Evolutionary conservation across 1,284 basidiomycete species (phyloP), one percentile per base, ranked within the genome.

Genomic region (Ustilago cynodontis): DNA sequence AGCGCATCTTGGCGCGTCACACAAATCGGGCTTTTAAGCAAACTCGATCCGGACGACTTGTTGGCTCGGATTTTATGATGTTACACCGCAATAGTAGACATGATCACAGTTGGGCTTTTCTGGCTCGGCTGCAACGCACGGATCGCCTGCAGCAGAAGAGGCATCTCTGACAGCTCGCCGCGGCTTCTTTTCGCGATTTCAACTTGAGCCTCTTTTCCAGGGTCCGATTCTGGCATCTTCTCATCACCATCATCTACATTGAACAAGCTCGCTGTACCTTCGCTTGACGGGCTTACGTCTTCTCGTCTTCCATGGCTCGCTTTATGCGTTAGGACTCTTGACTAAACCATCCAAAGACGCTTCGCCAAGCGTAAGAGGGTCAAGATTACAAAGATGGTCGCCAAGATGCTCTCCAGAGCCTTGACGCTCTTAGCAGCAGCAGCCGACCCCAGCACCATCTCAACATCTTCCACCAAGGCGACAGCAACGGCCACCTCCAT

Each of bases 71-170:
- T n/a, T n/a, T n/a, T n/a, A n/a, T n/a, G n/a, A 18, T 49, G 47
- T 49, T 49, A 49, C 24, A 18, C 13, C 47, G 47, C 7, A n/a
- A 7, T 28, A 24, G 3, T 14, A 14, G 24, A 49, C 47, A 49
- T 26, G 24, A 7, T 43, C 6, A 14, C 13, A 37, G 8, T 53
- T 14, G n/a, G n/a, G n/a, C n/a, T 20, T 53, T 22, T 53, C n/a
- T 29, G 31, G 28, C 35, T 65, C 49, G 41, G 55, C 56, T 65
- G 63, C 63, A n/a, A 65, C 50, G 57, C 57, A 65, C 63, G 63
- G 61, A 57, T 64, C 61, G 61, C 53, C 45, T 49, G 45, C 20
- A 28, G 26, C 47, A 26, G 11, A 13, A 29, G 35, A 20, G n/a
- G 5, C 51, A 33, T 16, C 16, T 20, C 20, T 52, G 51, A 52